Evolutionary conservation across 148 eudicot genomes (phyloP), one percentile per base, ranked within the genome.

Genomic region (Rhododendron simsii): DNA sequence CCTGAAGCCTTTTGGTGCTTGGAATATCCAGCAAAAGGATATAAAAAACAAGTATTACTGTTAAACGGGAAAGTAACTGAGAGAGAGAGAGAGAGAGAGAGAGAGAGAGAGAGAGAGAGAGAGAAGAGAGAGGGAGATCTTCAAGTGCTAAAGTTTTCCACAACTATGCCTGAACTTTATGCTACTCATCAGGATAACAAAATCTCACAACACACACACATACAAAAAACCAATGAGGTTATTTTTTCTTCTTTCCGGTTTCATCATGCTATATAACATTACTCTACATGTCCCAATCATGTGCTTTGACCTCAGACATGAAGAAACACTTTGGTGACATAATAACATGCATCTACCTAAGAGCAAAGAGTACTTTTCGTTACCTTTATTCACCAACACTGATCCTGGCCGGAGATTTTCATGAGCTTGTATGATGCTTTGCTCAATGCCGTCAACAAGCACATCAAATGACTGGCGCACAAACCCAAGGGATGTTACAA

Each of bases 391-490:
- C 71, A 94, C 92, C 87, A 86, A 93, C 78, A 97, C 87, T 81
- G 98, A 93, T 85, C 99, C 99, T 12, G 99, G 98, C 30, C 93
- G 93, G 63, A 96, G 94, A 87, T 94, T 96, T 48, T 93, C 92
- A 86, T 96, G 99, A 90, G 98, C 98, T 86, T 88, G 90, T 84
- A 94, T 89, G 88, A 96, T 89, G 91, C 95, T 93, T 89, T 95
- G 92, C 90, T 95, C 99, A 80, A 96, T 96, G 61, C 99, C 99
- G 83, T 96, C 89, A 86, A 96, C 99, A 67, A 96, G 84, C 76
- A 90, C 99, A 89, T 96, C 95, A 90, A 96, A 96, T 37, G 99
- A 96, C 83, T 96, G 96, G 80, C 93, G 98, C 50, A 96, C 96
- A 88, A 96, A 96, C 55, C 99, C 99, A 69, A 96, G 95, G 80